Base-by-base conservation (phyloP, 257 asterid genomes). In the Solanum chmielewskii region DNA sequence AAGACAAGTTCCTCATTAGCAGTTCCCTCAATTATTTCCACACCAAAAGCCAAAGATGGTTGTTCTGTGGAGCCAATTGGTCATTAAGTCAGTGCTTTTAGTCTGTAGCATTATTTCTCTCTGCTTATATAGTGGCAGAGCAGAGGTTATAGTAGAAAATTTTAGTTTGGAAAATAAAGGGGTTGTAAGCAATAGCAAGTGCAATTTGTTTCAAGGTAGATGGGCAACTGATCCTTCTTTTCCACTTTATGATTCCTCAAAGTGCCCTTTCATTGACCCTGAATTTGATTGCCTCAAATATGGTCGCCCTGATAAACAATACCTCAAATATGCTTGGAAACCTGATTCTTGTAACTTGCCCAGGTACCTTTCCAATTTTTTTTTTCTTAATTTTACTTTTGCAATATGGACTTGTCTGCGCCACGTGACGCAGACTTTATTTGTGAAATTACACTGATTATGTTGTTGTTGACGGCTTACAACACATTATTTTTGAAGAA, bases 231-330 rank as follows among this genome's bases (percentile, higher is more conserved):
- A 93, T 86, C 23, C 91, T 86, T 89, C 98, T 0, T 91, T 89
- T 45, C 94, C 96, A 25, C 87, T 92, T 6, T 95, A 95, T 60
- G 74, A 92, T 8, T 91, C 94, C 52, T 83, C 92, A 11, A 45
- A 21, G 29, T 95, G 98, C 91, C 96, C 96, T 0, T 95, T 93
- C 39, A 89, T 95, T 52, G 98, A 94, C 90, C 91, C 96, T 2
- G 95, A 93, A 70, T 95, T 94, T 68, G 92, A 95, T 73, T 95
- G 98, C 91, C 59, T 88, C 5, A 94, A 91, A 60, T 92, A 88
- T 86, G 96, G 97, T 33, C 95, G 98, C 4, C 94, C 95, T 41
- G 97, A 95, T 70, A 92, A 25, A 16, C 90, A 89, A 83, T 95
- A 87, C 88, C 96, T 92, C 91, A 92, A 89, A 90, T 95, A 86